These are phyloP conservation scores for Oryza meridionalis DNA, from an alignment of 176 grass and related monocot species.

Conservation along the genomic window DNA sequence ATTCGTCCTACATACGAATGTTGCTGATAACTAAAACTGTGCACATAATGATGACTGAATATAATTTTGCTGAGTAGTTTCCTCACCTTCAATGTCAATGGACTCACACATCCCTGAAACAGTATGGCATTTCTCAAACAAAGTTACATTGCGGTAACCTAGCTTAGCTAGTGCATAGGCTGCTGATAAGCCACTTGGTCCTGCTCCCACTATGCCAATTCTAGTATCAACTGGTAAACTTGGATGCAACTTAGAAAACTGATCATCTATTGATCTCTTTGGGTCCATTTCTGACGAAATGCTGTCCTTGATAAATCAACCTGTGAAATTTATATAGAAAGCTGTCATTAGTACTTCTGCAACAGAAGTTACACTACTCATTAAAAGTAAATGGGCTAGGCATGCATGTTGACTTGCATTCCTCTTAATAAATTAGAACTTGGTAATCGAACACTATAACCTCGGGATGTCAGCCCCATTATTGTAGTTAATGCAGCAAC, in stretches of 20 bases:
- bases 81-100: slow-evolving; percentile 62
- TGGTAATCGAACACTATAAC: slow-evolving; percentile 2
- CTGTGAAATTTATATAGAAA: slow-evolving; percentile 34
- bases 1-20: slow-evolving; percentile 50
- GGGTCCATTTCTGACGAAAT: slow-evolving; percentile 48
- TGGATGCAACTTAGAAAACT: slow-evolving; percentile 66
- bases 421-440: not conserved
- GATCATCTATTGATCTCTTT: slow-evolving; percentile 57
- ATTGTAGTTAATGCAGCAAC: slow-evolving; percentile 18
- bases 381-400: not conserved
- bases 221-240: slow-evolving; percentile 56
- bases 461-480: slow-evolving; percentile 6
- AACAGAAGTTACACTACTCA: not conserved
- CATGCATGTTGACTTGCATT: slow-evolving; percentile 3
- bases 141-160: slow-evolving; percentile 65
- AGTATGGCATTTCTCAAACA: slow-evolving; percentile 63
- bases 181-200: slow-evolving; percentile 68
- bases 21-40: slow-evolving; percentile 2
- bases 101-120: slow-evolving; percentile 82
- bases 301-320: slow-evolving; percentile 34
- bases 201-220: slow-evolving; percentile 68
- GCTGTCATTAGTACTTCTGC: not conserved
- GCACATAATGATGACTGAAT: slow-evolving; percentile 10
- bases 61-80: not conserved
- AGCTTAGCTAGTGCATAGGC: slow-evolving; percentile 74